A percentile compares a stretch with the other conserved stretches of the same genome.
These are phyloP conservation scores for Penicillium ochrochloron DNA, from an alignment of 495 filamentous ascomycete species.

Conservation along the genomic window DNA sequence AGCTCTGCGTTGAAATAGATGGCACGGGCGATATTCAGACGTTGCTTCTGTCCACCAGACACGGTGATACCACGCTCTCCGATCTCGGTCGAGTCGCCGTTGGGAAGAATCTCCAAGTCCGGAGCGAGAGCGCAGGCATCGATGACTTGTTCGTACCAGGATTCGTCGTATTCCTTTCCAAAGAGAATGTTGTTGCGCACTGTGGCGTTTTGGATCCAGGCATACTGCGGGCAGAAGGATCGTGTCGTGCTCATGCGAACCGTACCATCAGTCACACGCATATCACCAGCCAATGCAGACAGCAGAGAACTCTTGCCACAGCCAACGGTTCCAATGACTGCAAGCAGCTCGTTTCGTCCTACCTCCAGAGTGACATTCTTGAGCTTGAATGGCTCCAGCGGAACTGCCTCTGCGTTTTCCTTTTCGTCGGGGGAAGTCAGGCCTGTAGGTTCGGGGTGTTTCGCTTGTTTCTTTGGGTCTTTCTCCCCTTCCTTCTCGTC, in stretches of 20 bases:
- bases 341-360: conserved; percentile 81
- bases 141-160: conserved; percentile 61
- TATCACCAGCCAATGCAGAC: conserved; percentile 89
- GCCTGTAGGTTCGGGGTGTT: conserved; percentile 31
- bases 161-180: conserved; percentile 64
- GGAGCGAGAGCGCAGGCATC: conserved; percentile 60
- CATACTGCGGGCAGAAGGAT: conserved; percentile 93
- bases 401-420: conserved; percentile 47
- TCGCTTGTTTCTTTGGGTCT: conserved; percentile 35
- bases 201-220: conserved; percentile 94
- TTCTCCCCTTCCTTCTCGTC: conserved; percentile 59
- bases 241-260: conserved; percentile 75
- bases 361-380: conserved; percentile 74
- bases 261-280: conserved; percentile 78
- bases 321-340: conserved; percentile 89
- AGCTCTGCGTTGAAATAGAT: conserved; percentile 85
- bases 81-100: conserved; percentile 61
- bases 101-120: conserved; percentile 60
- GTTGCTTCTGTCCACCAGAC: conserved; percentile 70
- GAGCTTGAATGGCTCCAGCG: conserved; percentile 79
- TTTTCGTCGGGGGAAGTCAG: conserved; percentile 35
- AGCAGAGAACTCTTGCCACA: conserved; percentile 92
- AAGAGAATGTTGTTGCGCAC: conserved; percentile 91
- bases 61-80: conserved; percentile 68
- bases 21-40: conserved; percentile 77